Base-by-base conservation (phyloP, 768 basidiomycete genomes). In the Psilocybe tampanensis region DNA sequence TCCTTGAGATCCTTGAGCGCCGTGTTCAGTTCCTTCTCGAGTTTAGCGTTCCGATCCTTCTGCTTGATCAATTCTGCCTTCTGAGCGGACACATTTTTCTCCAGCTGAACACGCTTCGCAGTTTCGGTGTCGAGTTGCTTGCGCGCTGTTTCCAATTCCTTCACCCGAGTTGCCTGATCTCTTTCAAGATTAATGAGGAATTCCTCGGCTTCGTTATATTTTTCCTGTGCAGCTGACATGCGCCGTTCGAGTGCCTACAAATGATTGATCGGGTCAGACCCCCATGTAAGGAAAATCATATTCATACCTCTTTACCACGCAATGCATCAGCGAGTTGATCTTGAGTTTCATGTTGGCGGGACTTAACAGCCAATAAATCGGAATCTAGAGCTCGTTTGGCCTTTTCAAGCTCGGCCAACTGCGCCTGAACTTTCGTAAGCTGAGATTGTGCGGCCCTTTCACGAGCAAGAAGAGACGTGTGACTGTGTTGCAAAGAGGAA, bases 161-260 rank as follows among this genome's bases (percentile, higher is more conserved):
- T 83, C 47, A 86, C 81, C 60, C 88, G 86, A 15, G 86, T 77
- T 11, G 84, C 85, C 67, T 92, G 85, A 55, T 95, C 94, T 26
- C 92, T 81, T 70, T 98, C 91, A 48, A 92, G 80, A 62, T 90
- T 86, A 6, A 97, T 79, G 1, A 92, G 83, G 0, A 88, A 83
- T 66, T 98, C 96, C 71, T 99, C 96, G 54, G 94, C 89, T 55
- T 90, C 88, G 55, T 90, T 85, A 58, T 88, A 89, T 64, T 92
- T 92, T 33, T 81, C 78, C 64, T 92, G 89, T 6, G 89, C 82
- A 19, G 81, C 72, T 0, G 76, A 69, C n/a, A 96, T 72, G 68
- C 95, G 89, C 36, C 89, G 86, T 61, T 95, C 92, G 47, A 93
- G 74, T 42, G 75, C 79, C 93, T 97, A 64, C 4, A 33, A 45